A percentile compares a stretch with the other conserved stretches of the same genome.
These are phyloP conservation scores for Nemania sp. DNA, from an alignment of 2,329 filamentous ascomycete genomes.

Conservation along the genomic window DNA sequence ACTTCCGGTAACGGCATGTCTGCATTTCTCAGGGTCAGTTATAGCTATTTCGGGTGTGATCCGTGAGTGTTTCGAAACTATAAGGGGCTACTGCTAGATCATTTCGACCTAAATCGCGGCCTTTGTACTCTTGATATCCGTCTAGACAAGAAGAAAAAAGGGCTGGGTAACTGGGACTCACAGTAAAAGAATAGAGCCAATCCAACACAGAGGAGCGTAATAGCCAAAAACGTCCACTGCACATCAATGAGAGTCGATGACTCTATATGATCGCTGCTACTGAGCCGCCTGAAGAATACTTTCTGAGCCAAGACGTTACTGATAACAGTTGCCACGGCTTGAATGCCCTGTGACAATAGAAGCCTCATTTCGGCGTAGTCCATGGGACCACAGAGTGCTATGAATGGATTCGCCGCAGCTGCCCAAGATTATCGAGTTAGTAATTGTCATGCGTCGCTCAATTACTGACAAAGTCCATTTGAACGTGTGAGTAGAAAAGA, in stretches of 20 bases:
- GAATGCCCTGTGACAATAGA: conserved; percentile 74
- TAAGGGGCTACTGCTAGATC: no score
- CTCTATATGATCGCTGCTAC: conserved; percentile 38
- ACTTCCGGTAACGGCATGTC: conserved; percentile 68
- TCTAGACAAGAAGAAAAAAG: no score
- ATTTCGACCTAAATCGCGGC: no score
- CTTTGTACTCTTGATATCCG: no score
- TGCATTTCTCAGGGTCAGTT: no score
- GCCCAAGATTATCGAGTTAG: conserved; percentile 9
- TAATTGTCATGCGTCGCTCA: neutral
- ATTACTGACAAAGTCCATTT: neutral
- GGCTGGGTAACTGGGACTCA: no score
- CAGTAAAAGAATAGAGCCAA: conserved; percentile 71
- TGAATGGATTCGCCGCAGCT: conserved; percentile 75
- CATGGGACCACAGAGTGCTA: conserved; percentile 72
- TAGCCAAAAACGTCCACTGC: conserved; percentile 85
- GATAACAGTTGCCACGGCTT: conserved; percentile 74
- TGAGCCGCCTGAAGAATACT: conserved; percentile 70
- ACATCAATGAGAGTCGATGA: conserved; percentile 68
- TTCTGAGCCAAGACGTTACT: conserved; percentile 73
- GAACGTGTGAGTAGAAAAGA: neutral
- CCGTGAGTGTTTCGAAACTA: no score
- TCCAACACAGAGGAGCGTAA: conserved; percentile 73
- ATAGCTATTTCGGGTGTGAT: no score
- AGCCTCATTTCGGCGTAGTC: conserved; percentile 76